Conservation (phyloP, 1,139 yeast genomes). For the Blastobotrys ciferrii region DNA sequence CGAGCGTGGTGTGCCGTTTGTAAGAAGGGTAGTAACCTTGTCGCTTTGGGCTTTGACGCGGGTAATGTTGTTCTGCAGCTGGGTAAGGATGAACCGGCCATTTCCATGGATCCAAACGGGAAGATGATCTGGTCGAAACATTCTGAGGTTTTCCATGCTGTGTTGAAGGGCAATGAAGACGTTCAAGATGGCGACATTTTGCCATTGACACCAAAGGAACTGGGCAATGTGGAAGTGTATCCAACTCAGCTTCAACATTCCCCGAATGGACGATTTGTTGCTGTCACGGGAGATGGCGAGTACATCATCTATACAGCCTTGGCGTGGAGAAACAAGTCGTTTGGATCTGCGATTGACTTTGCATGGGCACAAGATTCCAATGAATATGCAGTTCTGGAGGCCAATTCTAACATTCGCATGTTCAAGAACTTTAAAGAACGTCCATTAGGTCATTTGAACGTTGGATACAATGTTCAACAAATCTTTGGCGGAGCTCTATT, state of each 20-base stretch:
- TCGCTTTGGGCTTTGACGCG: slow-evolving; percentile 93
- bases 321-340: slow-evolving; percentile 96
- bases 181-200: slow-evolving; percentile 70
- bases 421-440: slow-evolving; percentile 84
- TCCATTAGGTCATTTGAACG: slow-evolving; percentile 54
- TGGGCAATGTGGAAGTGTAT: slow-evolving; percentile 88
- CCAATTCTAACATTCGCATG: slow-evolving; percentile 61
- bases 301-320: slow-evolving; percentile 93
- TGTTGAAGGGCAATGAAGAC: slow-evolving; percentile 60
- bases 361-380: slow-evolving; percentile 94
- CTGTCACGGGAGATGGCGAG: slow-evolving; percentile 98
- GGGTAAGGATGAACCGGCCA: slow-evolving; percentile 92
- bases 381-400: slow-evolving; percentile 79
- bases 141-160: slow-evolving; percentile 82
- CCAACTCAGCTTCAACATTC: slow-evolving; percentile 87
- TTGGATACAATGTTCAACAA: slow-evolving; percentile 70
- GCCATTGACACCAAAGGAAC: slow-evolving; percentile 75
- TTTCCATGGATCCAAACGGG: slow-evolving; percentile 91
- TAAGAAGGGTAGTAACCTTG: slow-evolving; percentile 70
- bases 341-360: slow-evolving; percentile 87
- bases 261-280: slow-evolving; percentile 95
- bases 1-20: slow-evolving; percentile 95
- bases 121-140: slow-evolving; percentile 89
- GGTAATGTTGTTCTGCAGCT: slow-evolving; percentile 84
- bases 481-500: slow-evolving; percentile 83